These are phyloP conservation scores for Eucalyptus pauciflora DNA, from an alignment of 345 rosid species.

Conservation along the genomic window DNA sequence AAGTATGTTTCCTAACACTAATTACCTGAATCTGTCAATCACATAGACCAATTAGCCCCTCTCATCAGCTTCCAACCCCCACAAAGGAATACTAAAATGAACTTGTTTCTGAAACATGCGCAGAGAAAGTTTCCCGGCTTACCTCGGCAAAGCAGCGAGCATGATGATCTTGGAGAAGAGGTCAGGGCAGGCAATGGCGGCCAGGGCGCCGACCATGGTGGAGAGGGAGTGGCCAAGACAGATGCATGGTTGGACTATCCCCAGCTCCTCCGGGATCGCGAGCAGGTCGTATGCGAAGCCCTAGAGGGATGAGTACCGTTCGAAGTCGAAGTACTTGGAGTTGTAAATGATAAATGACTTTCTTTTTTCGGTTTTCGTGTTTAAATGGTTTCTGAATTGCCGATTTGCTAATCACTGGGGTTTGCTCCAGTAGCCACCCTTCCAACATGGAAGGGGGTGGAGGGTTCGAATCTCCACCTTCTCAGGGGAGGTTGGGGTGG, in stretches of 20 bases:
- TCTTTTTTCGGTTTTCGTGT: not conserved
- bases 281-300: conserved; percentile 69
- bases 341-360: conserved; percentile 9
- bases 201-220: conserved; percentile 59
- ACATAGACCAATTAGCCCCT: not conserved
- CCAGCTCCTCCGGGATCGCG: conserved; percentile 59
- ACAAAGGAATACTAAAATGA: not conserved
- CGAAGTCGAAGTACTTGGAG: conserved; percentile 73
- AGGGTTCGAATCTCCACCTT: too few species aligned
- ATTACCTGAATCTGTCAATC: not conserved
- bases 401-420: not conserved
- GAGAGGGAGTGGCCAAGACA: conserved; percentile 76
- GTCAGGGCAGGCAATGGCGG: conserved; percentile 74
- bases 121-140: not conserved
- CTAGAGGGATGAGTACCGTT: conserved; percentile 53
- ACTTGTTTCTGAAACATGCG: not conserved
- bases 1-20: not conserved
- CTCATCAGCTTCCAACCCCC: not conserved
- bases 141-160: conserved; percentile 71
- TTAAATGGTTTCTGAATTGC: not conserved
- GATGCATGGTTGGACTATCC: conserved; percentile 33
- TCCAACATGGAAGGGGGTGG: too few species aligned
- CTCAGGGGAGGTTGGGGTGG: too few species aligned
- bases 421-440: too few species aligned
- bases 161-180: conserved; percentile 58